Evolutionary conservation across 2,329 filamentous ascomycete species (phyloP).

Genomic region (Purpureocillium lavendulum): DNA sequence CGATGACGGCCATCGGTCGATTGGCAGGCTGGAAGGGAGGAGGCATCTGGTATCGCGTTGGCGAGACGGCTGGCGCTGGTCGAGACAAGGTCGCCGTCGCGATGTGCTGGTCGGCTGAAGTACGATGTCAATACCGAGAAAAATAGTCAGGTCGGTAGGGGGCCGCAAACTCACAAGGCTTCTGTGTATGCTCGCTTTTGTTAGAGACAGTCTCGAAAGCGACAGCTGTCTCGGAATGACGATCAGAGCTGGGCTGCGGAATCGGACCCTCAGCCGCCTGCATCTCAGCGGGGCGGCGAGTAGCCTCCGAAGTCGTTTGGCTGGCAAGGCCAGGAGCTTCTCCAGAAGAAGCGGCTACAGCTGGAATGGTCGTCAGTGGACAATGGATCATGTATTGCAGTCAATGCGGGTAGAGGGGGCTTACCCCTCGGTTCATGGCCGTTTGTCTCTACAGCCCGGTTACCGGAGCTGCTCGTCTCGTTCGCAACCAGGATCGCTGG

Average conservation of each 20-base stretch:
- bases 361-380: neutral
- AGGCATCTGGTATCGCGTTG: constrained; percentile 33
- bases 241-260: constrained; percentile 1
- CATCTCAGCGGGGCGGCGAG: neutral
- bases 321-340: neutral
- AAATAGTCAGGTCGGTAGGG: neutral
- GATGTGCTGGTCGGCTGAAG: constrained; percentile 9
- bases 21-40: constrained; percentile 31
- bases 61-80: constrained; percentile 22
- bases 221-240: constrained; percentile 4
- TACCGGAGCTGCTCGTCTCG: neutral
- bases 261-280: constrained; percentile 1
- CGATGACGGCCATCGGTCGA: constrained; percentile 18
- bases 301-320: neutral
- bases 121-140: constrained; percentile 3
- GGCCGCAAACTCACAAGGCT: constrained; percentile 9
- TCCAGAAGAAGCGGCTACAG: neutral
- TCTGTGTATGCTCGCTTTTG: constrained; percentile 6
- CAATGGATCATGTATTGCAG: neutral
- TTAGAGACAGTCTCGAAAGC: constrained; percentile 1
- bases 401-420: neutral
- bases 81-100: constrained; percentile 12
- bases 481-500: neutral
- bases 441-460: neutral
- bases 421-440: constrained; percentile 2